Evolutionary conservation across 768 basidiomycete species (phyloP).

Genomic region (Tricholoma sp.): DNA sequence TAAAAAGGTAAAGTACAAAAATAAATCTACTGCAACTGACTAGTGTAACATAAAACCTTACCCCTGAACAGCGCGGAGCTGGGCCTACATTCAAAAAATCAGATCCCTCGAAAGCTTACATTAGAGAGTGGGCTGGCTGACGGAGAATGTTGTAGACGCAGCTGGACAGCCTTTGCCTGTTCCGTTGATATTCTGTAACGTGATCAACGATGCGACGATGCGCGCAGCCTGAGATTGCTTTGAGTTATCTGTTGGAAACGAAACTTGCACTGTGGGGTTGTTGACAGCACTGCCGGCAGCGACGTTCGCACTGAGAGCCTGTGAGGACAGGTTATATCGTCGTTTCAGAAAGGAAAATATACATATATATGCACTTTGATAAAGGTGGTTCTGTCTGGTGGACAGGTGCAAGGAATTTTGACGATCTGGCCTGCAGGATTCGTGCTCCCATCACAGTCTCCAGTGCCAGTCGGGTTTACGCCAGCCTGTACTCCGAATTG

Average conservation of each 20-base stretch:
- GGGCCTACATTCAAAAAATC: conserved; percentile 13
- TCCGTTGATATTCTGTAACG: conserved; percentile 68
- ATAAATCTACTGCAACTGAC: too few species aligned
- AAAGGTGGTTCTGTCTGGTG: conserved; percentile 50
- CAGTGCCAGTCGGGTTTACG: conserved; percentile 61
- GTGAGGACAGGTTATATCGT: neutral
- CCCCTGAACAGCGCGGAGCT: conserved; percentile 21
- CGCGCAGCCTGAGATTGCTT: conserved; percentile 50
- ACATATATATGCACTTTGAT: conserved; percentile 40
- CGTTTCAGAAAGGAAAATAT: neutral
- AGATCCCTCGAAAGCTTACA: conserved; percentile 12
- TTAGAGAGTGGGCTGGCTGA: neutral
- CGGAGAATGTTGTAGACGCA: conserved; percentile 20
- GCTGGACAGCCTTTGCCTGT: conserved; percentile 66
- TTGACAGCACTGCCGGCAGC: conserved; percentile 59
- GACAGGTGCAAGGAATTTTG: conserved; percentile 64
- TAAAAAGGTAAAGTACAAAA: too few species aligned
- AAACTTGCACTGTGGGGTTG: conserved; percentile 48
- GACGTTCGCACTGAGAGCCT: conserved; percentile 51
- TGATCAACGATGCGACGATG: conserved; percentile 53
- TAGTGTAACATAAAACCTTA: neutral
- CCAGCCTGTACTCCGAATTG: conserved; percentile 51
- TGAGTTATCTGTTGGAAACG: conserved; percentile 61
- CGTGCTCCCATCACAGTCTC: conserved; percentile 64
- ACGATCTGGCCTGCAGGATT: conserved; percentile 50